phyloP scores from a whole-genome alignment of 1,284 basidiomycete species.

The Rhizoctonia solani region DNA sequence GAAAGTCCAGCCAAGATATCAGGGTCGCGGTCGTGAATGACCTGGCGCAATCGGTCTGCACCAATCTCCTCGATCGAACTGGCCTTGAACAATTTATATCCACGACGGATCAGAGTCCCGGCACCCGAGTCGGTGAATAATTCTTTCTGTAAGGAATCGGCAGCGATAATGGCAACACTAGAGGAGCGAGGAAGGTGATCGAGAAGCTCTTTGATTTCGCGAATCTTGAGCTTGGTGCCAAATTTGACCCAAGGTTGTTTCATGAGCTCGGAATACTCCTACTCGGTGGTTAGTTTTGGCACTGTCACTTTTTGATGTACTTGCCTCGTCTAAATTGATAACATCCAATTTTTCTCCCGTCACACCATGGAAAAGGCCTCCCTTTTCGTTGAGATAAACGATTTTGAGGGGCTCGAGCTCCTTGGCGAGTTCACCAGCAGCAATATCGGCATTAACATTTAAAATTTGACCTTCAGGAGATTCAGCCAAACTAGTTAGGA shows the following conservation, averaged over 20 bases:
- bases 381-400: slow-evolving; percentile 98
- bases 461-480: slow-evolving; percentile 90
- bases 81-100: slow-evolving; percentile 97
- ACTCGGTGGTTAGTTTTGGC: slow-evolving; percentile 32
- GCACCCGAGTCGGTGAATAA: slow-evolving; percentile 98
- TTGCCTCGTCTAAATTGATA: slow-evolving; percentile 96
- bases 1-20: slow-evolving; percentile 84
- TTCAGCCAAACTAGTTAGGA: slow-evolving; percentile 90
- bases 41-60: slow-evolving; percentile 89
- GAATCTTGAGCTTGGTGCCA: slow-evolving; percentile 98
- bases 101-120: slow-evolving; percentile 95
- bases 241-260: slow-evolving; percentile 99
- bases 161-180: slow-evolving; percentile 97
- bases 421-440: slow-evolving; percentile 93
- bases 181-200: slow-evolving; percentile 98
- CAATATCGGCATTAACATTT: slow-evolving; percentile 96
- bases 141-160: slow-evolving; percentile 93
- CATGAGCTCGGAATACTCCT: slow-evolving; percentile 97
- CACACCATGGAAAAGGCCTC: slow-evolving; percentile 95
- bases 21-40: slow-evolving; percentile 92
- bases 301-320: slow-evolving; percentile 38
- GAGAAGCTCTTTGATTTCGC: slow-evolving; percentile 98
- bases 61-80: slow-evolving; percentile 81
- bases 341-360: slow-evolving; percentile 93
- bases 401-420: slow-evolving; percentile 99